Conservation (phyloP, 2,329 filamentous ascomycete species). For the Fusarium ramigenum region DNA sequence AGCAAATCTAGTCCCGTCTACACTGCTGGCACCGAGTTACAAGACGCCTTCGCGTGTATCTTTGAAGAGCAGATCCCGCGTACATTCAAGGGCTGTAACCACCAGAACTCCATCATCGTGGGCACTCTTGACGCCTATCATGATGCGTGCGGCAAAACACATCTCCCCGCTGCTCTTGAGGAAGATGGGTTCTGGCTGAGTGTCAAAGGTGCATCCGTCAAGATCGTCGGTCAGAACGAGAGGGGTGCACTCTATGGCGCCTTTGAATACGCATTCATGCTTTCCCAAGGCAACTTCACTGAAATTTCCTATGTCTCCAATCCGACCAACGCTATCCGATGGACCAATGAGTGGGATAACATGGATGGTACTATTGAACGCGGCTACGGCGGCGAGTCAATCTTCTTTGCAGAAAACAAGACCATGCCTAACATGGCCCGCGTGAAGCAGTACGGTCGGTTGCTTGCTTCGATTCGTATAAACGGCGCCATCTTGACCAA, state of each 20-base stretch:
- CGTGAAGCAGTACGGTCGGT: neutral
- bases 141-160: accelerated
- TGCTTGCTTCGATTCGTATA: neutral
- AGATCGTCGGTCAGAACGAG: neutral
- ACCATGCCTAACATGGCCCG: neutral
- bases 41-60: neutral
- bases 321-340: neutral
- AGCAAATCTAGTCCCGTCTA: neutral
- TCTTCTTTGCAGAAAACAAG: neutral
- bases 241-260: neutral
- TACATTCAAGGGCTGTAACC: neutral
- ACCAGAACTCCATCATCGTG: neutral
- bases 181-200: neutral
- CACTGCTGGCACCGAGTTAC: neutral
- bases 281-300: neutral
- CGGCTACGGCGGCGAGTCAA: neutral
- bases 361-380: neutral
- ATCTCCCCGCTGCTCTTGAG: neutral
- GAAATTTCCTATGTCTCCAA: neutral
- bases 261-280: neutral
- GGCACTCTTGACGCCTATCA: neutral
- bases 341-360: too few species aligned
- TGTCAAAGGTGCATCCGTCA: neutral
- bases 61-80: neutral
- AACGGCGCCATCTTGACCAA: neutral